Base-by-base conservation (phyloP, 176 grass and related monocot species). In the Hyparrhenia diplandra region DNA sequence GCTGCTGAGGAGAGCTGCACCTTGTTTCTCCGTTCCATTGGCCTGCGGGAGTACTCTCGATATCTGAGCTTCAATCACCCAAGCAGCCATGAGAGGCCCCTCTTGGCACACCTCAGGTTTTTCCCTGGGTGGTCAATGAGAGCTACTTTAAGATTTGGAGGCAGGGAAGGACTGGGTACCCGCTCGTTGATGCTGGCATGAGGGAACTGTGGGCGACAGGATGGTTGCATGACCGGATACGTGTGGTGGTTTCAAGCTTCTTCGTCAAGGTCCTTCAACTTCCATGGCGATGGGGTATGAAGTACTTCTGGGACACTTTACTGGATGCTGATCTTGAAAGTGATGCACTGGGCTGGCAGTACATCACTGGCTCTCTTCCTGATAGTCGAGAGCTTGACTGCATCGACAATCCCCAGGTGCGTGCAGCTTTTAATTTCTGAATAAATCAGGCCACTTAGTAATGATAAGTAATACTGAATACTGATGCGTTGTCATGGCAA, bases 381-480 rank as follows among this genome's bases (percentile, higher is more conserved):
- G 96, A 98, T 89, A 83, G 96, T 30, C 90, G 88, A 36, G 92
- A 98, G 27, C 88, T 98, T 18, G 96, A 98, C 76, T 79, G 77
- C 61, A 98, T 98, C 36, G 96, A 98, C 92, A 98, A 98, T 64
- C 96, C 95, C 84, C 84, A 98, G 95, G 95, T 98, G 85, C 0
- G 65, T 87, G 65, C 21, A 73, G 23, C 16, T 70, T 21, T 42
- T 64, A 61, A 80, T 25, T 81, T 81, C 24, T 84, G 4, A 52
- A 79, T 7, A 63, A 75, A 51, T 40, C 13, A 66, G 20, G 60
- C 24, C 25, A 43, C 62, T 45, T 37, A 54, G 24, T 17, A 7
- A 55, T 60, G 69, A 47, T 13, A 73, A 24, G 3, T 60, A 39
- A 30, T 79, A 7, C 5, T 17, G 35, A 59, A 14, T 74, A 83